Percentiles rank a stretch among this genome's conserved stretches.
These are phyloP conservation scores for Speleostelium caveatum DNA, from an alignment of 78 protist genomes.

Conservation along the genomic window DNA sequence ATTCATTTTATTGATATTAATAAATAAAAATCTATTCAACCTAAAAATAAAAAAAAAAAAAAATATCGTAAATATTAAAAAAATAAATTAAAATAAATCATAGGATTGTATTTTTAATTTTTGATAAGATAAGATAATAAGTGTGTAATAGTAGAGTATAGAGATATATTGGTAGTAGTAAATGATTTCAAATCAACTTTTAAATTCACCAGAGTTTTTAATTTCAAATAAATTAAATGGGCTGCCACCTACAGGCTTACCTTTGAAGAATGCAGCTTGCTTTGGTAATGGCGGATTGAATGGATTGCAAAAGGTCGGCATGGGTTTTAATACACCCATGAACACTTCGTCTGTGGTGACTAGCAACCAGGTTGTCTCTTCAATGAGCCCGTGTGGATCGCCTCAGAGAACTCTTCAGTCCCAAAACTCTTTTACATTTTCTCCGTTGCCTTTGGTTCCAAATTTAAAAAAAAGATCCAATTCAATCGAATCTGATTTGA, in stretches of 20 bases:
- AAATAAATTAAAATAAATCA: too few species aligned
- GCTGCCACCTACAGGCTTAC: neutral
- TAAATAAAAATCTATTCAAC: too few species aligned
- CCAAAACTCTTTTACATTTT: neutral
- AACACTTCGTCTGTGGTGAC: neutral
- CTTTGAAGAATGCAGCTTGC: neutral
- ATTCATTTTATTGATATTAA: too few species aligned
- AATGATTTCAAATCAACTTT: neutral
- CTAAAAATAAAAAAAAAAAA: too few species aligned
- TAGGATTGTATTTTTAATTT: too few species aligned
- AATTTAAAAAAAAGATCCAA: slow-evolving; percentile 46
- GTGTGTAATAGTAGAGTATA: too few species aligned
- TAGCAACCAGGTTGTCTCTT: neutral
- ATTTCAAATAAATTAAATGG: neutral
- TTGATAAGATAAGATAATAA: too few species aligned
- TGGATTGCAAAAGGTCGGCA: neutral
- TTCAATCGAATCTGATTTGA: slow-evolving; percentile 14
- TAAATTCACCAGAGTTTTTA: neutral
- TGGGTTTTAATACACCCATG: neutral
- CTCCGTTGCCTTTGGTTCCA: neutral
- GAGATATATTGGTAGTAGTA: too few species aligned
- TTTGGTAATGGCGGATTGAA: neutral
- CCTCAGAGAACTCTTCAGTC: neutral
- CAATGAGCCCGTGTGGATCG: neutral
- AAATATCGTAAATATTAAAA: too few species aligned